Evolutionary conservation across 2,329 filamentous ascomycete species (phyloP).

Genomic region (Aspergillus costaricaensis): DNA sequence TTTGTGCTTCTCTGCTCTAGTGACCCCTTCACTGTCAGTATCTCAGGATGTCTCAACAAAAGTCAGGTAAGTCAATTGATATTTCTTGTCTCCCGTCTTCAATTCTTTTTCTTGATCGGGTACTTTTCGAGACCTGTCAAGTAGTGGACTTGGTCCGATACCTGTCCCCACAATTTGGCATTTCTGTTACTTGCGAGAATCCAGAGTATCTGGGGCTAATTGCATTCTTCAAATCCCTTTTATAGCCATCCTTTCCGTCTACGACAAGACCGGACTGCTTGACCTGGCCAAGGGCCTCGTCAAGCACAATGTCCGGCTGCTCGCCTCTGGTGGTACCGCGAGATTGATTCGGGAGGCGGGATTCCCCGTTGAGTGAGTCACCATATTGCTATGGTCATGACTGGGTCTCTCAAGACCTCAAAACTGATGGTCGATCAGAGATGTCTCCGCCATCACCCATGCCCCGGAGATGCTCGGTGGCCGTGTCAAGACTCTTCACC

Average conservation of each 20-base stretch:
- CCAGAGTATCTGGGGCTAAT: constrained; percentile 13
- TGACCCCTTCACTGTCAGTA: constrained; percentile 23
- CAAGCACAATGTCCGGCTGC: constrained; percentile 84
- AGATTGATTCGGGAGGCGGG: constrained; percentile 96
- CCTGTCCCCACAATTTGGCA: constrained; percentile 18
- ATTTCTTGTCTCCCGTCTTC: constrained; percentile 12
- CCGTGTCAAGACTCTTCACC: constrained; percentile 92
- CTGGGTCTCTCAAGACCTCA: background rate
- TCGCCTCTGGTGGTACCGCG: constrained; percentile 92
- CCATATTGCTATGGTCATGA: constrained; percentile 11
- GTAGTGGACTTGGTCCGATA: constrained; percentile 21
- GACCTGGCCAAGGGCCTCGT: constrained; percentile 89
- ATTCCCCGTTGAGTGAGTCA: constrained; percentile 84
- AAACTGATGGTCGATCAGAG: constrained; percentile 54
- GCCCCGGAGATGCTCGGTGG: constrained; percentile 96
- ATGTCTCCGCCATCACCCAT: constrained; percentile 95
- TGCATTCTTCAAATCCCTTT: background rate
- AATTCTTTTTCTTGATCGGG: constrained; percentile 15
- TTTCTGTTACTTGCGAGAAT: constrained; percentile 16
- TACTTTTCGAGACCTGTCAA: constrained; percentile 14
- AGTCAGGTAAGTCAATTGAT: constrained; percentile 38
- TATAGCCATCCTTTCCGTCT: constrained; percentile 90
- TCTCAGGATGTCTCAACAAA: constrained; percentile 43
- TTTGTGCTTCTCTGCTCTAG: constrained; percentile 20
- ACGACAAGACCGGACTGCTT: constrained; percentile 94